Evolutionary conservation across 179 eudicot genomes (phyloP).

Genomic region (Drosera spatulata): DNA sequence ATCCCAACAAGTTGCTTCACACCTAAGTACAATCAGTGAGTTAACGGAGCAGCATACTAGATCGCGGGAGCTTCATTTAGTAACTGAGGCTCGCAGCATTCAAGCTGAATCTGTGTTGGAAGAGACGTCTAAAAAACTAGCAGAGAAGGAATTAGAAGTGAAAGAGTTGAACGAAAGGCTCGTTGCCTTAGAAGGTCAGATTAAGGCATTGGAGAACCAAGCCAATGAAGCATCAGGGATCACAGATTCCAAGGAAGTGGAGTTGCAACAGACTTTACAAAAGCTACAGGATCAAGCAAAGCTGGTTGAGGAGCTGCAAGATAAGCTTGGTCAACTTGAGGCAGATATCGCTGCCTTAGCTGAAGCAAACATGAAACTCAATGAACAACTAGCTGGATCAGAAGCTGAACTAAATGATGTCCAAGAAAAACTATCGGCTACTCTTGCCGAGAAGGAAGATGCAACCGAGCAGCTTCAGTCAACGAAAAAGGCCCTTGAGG

Average conservation of each 20-base stretch:
- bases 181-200: constrained; percentile 32
- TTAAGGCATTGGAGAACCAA: constrained; percentile 34
- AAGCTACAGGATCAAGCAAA: constrained; percentile 42
- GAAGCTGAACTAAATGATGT: constrained; percentile 51
- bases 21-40: constrained; percentile 58
- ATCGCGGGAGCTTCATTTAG: constrained; percentile 48
- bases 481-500: constrained; percentile 50
- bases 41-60: constrained; percentile 59
- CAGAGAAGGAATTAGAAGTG: constrained; percentile 45
- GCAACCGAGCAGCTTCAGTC: constrained; percentile 28
- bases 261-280: constrained; percentile 37
- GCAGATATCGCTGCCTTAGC: constrained; percentile 45
- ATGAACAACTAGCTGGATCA: constrained; percentile 43
- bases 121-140: constrained; percentile 31
- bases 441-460: constrained; percentile 43
- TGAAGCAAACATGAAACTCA: constrained; percentile 59
- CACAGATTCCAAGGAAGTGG: constrained; percentile 43
- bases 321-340: constrained; percentile 30
- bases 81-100: constrained; percentile 45
- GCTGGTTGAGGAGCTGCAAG: constrained; percentile 34
- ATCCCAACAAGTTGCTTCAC: constrained; percentile 55
- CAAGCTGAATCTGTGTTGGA: constrained; percentile 40
- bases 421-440: constrained; percentile 25
- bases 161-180: constrained; percentile 37
- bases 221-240: constrained; percentile 31